Evolutionary conservation across 805 yeast species (phyloP), one percentile per base, ranked within the genome.

Genomic region (Zygotorulaspora sp.): DNA sequence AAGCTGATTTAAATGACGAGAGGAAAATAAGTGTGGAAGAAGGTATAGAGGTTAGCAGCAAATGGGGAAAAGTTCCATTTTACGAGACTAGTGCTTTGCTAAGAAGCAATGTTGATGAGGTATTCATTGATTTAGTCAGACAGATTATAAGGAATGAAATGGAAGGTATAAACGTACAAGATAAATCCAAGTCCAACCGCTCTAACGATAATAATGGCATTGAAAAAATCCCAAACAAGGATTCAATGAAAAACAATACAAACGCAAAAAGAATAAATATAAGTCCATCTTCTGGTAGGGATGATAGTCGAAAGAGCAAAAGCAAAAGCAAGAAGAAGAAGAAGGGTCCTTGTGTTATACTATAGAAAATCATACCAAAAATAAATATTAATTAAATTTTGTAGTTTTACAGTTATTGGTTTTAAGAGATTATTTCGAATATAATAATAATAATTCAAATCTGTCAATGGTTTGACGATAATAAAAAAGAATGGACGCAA

Each of bases 61-160:
- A 77, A 41, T 85, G 96, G 94, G 94, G 90, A 12, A 74, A 75
- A 52, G 92, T 85, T 2, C 96, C 96, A 16, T 90, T 89, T 54
- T 86, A 87, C 62, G 96, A 89, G 62, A 82, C 95, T 1, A 80
- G 92, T 52, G 97, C 98, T n/a, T 78, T 86, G 77, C 77, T 80
- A 57, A 79, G 82, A 60, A 80, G 87, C 48, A 86, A 87, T 55
- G 94, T 90, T 20, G 95, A 87, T 57, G 95, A 88, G 53, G 92
- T 90, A 0, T 92, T 89, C 53, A 72, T 80, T 23, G 95, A 85
- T 58, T 83, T 86, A 21, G 94, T 89, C 9, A 77, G 95, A 57
- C 96, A 87, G 55, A 86, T 89, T 41, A 85, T 60, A 8, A 52
- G 66, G 42, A 61, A 62, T 39, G 66, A 62, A 32, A 44, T 62